phyloP scores from a whole-genome alignment of 148 eudicot genomes.

The Nepenthes gracilis region DNA sequence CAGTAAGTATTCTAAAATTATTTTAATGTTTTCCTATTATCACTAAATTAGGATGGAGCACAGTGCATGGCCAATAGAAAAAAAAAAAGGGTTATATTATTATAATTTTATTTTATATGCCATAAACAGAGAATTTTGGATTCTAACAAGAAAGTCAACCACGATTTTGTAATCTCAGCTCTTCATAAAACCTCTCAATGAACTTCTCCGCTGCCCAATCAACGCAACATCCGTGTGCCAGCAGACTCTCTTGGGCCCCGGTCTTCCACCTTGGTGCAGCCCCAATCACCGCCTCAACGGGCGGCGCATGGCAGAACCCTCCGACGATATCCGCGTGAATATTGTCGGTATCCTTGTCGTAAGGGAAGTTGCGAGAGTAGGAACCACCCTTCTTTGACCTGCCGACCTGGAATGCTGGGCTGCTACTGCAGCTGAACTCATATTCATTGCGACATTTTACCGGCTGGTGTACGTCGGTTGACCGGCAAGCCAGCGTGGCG shows the following conservation, averaged over 20 bases:
- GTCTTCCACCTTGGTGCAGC: slow-evolving; percentile 1
- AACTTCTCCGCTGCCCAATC: slow-evolving; percentile 20
- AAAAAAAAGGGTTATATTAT: no score
- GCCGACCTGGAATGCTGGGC: slow-evolving; percentile 6
- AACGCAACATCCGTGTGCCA: slow-evolving; percentile 11
- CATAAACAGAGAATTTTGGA: no score
- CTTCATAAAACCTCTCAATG: slow-evolving; percentile 14
- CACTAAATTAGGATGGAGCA: no score
- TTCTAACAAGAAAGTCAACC: no score
- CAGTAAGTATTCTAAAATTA: no score
- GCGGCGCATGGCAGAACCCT: neutral
- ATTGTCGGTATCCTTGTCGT: neutral
- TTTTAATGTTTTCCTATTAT: no score
- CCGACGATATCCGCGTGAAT: neutral
- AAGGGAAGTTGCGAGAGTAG: neutral
- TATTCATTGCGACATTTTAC: slow-evolving; percentile 13
- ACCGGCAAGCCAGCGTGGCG: slow-evolving; percentile 8
- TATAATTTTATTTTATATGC: no score
- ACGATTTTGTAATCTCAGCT: slow-evolving; percentile 12
- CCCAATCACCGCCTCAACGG: neutral
- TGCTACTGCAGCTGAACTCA: slow-evolving; percentile 21
- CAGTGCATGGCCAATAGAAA: no score
- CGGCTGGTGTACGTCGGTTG: slow-evolving; percentile 14
- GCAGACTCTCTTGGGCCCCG: neutral
- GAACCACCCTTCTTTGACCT: slow-evolving; percentile 6